Percentiles rank a stretch among this genome's conserved stretches.
Evolutionary conservation across 2,329 filamentous ascomycete species (phyloP).

Genomic region (Talaromyces islandicus): DNA sequence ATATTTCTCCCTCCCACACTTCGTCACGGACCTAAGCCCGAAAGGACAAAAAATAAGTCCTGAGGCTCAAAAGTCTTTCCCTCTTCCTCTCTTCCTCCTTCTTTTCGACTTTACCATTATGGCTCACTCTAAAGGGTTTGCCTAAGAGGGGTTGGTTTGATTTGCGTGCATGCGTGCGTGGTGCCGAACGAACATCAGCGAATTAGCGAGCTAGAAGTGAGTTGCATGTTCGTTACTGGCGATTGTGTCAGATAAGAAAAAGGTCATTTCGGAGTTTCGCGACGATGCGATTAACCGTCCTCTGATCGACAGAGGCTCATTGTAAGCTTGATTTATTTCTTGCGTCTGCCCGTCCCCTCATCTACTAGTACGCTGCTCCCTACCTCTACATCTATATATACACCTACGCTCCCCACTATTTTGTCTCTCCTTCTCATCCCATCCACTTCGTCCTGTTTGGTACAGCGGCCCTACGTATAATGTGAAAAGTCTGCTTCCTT

Average conservation of each 20-base stretch:
- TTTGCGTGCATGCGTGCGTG: constrained; percentile 1
- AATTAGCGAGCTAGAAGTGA: neutral
- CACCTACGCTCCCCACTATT: neutral
- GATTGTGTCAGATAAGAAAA: neutral
- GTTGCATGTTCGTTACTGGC: neutral
- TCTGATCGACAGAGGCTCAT: neutral
- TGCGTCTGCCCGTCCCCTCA: neutral
- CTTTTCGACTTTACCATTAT: neutral
- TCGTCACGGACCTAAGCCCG: neutral
- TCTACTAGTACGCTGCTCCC: neutral
- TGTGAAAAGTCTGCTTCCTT: neutral
- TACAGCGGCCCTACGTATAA: neutral
- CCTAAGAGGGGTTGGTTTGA: neutral
- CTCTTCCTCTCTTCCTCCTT: neutral
- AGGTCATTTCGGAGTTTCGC: neutral
- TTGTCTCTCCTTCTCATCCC: neutral
- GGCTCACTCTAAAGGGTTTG: neutral
- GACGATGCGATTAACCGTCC: neutral
- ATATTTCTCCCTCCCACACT: neutral
- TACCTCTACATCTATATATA: neutral
- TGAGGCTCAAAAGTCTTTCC: neutral
- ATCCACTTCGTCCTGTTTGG: neutral
- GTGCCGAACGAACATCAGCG: neutral
- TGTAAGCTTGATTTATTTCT: constrained; percentile 7
- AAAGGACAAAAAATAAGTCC: neutral